A percentile compares a stretch with the other conserved stretches of the same genome.
These are phyloP conservation scores for Inosperma sp. DNA, from an alignment of 768 basidiomycete genomes.

Conservation along the genomic window DNA sequence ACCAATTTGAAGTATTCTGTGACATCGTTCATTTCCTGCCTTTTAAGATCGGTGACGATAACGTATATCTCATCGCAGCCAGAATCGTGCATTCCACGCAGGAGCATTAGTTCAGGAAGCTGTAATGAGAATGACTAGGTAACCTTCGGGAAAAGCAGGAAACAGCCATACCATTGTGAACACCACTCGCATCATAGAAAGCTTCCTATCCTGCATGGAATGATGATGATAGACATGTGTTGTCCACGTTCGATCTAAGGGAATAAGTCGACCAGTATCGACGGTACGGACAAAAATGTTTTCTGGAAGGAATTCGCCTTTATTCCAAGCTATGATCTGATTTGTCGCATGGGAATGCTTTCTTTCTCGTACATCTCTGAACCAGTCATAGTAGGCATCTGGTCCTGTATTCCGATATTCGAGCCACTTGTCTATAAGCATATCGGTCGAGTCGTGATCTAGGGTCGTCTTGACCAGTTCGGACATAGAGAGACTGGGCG, in stretches of 20 bases:
- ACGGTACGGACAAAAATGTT: conserved; percentile 77
- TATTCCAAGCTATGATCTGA: conserved; percentile 55
- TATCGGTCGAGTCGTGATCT: conserved; percentile 70
- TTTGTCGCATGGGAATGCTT: conserved; percentile 49
- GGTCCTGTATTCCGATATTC: conserved; percentile 58
- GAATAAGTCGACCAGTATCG: conserved; percentile 72
- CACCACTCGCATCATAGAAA: conserved; percentile 76
- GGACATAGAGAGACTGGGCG: conserved; percentile 66
- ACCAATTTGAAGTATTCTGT: conserved; percentile 77
- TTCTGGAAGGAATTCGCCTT: conserved; percentile 74
- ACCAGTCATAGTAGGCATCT: conserved; percentile 76
- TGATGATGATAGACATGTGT: conserved; percentile 77
- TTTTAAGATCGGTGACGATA: conserved; percentile 74
- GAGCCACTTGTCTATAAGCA: conserved; percentile 81
- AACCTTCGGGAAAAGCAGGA: neutral
- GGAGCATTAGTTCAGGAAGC: conserved; percentile 76
- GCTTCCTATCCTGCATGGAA: conserved; percentile 66
- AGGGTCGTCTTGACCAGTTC: conserved; percentile 77
- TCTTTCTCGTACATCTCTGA: conserved; percentile 61
- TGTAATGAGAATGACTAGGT: conserved; percentile 24
- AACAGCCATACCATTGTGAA: conserved; percentile 63
- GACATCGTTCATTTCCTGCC: conserved; percentile 76
- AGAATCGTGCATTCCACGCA: conserved; percentile 76
- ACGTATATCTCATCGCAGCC: conserved; percentile 77
- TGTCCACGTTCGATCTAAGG: conserved; percentile 77